Evolutionary conservation across 2,329 filamentous ascomycete species (phyloP).

Genomic region (Colletotrichum sp.): DNA sequence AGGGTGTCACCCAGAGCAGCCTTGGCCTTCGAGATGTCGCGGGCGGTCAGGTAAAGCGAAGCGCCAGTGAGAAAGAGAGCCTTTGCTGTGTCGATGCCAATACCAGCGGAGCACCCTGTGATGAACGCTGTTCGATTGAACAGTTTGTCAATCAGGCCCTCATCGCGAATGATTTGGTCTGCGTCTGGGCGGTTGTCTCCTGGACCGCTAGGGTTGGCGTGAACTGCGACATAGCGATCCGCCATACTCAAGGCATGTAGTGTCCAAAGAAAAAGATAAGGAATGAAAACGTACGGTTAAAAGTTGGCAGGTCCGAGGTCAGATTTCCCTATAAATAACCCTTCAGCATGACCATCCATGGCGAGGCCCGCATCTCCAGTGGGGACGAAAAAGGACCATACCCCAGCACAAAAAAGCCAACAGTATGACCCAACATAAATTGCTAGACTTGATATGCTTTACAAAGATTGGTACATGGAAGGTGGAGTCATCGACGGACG

Average conservation of each 20-base stretch:
- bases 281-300: not conserved
- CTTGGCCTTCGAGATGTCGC: constrained; percentile 36
- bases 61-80: not conserved
- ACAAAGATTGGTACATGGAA: not conserved
- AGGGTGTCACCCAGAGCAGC: constrained; percentile 25
- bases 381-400: not conserved
- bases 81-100: constrained; percentile 44
- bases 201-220: not conserved
- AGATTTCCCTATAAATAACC: not conserved
- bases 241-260: not conserved
- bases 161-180: constrained; percentile 14
- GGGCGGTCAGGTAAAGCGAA: constrained; percentile 30
- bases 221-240: not conserved
- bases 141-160: not conserved
- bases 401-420: not conserved
- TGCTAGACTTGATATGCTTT: not conserved
- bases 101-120: constrained; percentile 44
- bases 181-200: constrained; percentile 19
- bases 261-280: not conserved
- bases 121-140: not conserved
- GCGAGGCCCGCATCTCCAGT: not conserved
- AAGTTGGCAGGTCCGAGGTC: not conserved
- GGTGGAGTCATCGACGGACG: not conserved
- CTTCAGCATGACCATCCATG: not conserved
- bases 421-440: not conserved